Evolutionary conservation across 148 eudicot species (phyloP), one percentile per base, ranked within the genome.

Genomic region (Diospyros kaki): DNA sequence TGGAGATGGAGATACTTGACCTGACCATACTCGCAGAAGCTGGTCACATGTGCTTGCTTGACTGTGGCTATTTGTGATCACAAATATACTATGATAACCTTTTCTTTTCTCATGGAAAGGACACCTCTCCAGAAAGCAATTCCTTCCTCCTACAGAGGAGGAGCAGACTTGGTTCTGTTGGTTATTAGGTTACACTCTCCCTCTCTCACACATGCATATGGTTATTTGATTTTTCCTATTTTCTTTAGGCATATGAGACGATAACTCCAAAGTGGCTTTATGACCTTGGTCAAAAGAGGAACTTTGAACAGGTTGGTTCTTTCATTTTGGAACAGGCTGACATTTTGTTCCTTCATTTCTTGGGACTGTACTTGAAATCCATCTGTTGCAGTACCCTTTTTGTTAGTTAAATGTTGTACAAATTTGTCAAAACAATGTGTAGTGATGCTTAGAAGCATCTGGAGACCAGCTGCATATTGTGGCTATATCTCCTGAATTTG

Each of bases 241-340:
- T 18, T 75, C 58, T 72, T 50, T 80, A 96, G 99, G 99, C 98
- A 77, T 96, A 89, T 83, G 99, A 96, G 79, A 95, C 92, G 93
- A 90, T 94, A 45, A 61, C 85, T 85, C 90, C 98, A 51, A 96
- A 86, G 77, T 96, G 99, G 98, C 94, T 91, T 18, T 93, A 83
- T 79, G 97, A 96, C 74, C 96, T 96, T 76, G 99, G 99, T 74
- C 88, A 86, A 81, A 96, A 79, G 91, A 93, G 85, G 78, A 96
- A 96, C 75, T 96, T 96, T 81, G 89, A 91, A 79, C 99, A 96
- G 99, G 99, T 92, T 75, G 56, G 76, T 73, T 62, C 28, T 28
- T 28, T 28, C 53, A n/a, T 51, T 67, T 15, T 48, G 4, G 14
- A 14, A 59, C 14, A 15, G 51, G 15, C 55, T 55, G 6, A 46